Evolutionary conservation across 176 grass and related monocot genomes (phyloP).

Genomic region (Pontederia crassipes): DNA sequence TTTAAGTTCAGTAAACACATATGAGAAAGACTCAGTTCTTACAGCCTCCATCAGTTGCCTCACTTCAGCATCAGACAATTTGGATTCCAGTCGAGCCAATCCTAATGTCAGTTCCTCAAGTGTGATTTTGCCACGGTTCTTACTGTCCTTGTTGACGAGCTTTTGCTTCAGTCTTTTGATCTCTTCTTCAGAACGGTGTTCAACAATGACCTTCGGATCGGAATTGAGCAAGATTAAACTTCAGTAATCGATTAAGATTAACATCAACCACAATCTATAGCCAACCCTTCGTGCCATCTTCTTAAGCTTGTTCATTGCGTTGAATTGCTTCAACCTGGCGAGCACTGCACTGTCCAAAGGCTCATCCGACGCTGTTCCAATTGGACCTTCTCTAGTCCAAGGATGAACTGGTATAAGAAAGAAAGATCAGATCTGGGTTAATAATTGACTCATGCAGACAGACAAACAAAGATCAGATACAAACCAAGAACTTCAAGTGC

Average conservation of each 20-base stretch:
- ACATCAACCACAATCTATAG: neutral
- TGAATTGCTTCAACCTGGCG: conserved; percentile 98
- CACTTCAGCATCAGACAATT: conserved; percentile 82
- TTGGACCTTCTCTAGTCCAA: conserved; percentile 72
- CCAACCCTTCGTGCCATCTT: conserved; percentile 91
- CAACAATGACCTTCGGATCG: conserved; percentile 71
- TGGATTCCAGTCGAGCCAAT: conserved; percentile 78
- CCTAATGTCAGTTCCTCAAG: conserved; percentile 91
- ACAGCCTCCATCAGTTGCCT: conserved; percentile 97
- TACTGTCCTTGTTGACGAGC: conserved; percentile 89
- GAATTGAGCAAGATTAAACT: conserved; percentile 1
- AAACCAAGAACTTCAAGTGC: conserved; percentile 81
- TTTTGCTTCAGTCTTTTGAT: no score
- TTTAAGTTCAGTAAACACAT: conserved; percentile 18
- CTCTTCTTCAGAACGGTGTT: conserved; percentile 98
- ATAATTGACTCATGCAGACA: no score
- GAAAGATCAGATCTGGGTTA: no score
- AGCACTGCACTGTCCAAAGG: conserved; percentile 94
- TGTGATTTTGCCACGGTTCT: conserved; percentile 81
- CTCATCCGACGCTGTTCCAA: conserved; percentile 80
- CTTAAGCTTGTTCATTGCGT: conserved; percentile 98
- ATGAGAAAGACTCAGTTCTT: conserved; percentile 23
- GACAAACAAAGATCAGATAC: no score
- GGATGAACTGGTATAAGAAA: conserved; percentile 82
- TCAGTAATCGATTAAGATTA: no score